Evolutionary conservation across 495 filamentous ascomycete species (phyloP).

Genomic region (Cudoniella acicularis): DNA sequence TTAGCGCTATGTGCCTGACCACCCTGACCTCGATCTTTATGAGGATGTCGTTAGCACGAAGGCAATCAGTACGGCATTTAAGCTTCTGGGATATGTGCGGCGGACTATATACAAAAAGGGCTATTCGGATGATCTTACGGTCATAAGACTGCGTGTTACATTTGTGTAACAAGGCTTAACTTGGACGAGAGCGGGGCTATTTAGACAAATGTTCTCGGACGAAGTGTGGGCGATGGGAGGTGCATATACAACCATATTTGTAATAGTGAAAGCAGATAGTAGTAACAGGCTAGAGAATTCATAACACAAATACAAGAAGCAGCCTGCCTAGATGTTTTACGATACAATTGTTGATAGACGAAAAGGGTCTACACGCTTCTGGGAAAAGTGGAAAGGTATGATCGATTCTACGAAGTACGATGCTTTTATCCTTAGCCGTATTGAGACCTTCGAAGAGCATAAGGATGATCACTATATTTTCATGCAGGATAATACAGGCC

Average conservation of each 20-base stretch:
- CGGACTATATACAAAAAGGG: neutral
- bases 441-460: too few species aligned
- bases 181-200: constrained; percentile 21
- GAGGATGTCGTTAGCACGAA: neutral
- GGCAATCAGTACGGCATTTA: neutral
- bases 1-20: neutral
- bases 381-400: constrained; percentile 27
- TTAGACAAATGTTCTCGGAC: constrained; percentile 23
- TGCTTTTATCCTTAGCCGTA: too few species aligned
- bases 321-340: constrained; percentile 28
- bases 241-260: neutral
- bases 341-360: constrained; percentile 20
- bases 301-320: constrained; percentile 7
- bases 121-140: neutral
- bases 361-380: constrained; percentile 28
- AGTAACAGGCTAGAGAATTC: neutral
- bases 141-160: neutral
- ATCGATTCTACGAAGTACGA: constrained; percentile 17
- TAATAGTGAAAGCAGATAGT: neutral
- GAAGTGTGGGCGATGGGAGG: constrained; percentile 22
- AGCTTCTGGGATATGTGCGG: neutral
- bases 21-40: neutral
- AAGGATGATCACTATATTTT: too few species aligned
- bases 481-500: too few species aligned
- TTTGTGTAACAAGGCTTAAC: neutral